A percentile compares a stretch with the other conserved stretches of the same genome.
Evolutionary conservation across 768 basidiomycete species (phyloP).

Genomic region (Phanerochaete sordida): DNA sequence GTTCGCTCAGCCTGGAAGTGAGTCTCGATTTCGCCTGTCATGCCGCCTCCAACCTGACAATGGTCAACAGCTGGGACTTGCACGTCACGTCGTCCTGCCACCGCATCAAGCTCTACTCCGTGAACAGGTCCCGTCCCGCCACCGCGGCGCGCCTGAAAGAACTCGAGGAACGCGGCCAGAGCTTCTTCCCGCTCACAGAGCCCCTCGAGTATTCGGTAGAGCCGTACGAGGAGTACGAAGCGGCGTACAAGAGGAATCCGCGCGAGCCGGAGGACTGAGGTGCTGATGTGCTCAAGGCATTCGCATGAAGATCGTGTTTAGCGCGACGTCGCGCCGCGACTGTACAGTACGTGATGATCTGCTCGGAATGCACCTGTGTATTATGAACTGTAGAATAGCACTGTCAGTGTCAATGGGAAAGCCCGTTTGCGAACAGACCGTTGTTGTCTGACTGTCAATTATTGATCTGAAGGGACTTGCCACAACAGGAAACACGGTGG

Average conservation of each 20-base stretch:
- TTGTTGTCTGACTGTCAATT: too few species aligned
- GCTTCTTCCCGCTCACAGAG: constrained; percentile 38
- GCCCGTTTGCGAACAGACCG: too few species aligned
- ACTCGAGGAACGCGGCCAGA: constrained; percentile 34
- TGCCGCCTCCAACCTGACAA: not conserved
- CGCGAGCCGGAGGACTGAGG: constrained; percentile 11
- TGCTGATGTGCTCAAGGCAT: not conserved
- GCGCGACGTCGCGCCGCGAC: too few species aligned
- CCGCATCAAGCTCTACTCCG: constrained; percentile 52
- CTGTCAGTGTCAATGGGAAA: too few species aligned
- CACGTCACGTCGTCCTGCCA: constrained; percentile 53
- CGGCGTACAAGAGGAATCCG: constrained; percentile 8
- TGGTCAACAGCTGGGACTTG: constrained; percentile 40
- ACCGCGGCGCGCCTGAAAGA: constrained; percentile 41
- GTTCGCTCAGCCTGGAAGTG: constrained; percentile 55
- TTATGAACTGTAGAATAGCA: too few species aligned
- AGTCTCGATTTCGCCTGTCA: constrained; percentile 15
- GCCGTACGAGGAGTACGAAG: constrained; percentile 11
- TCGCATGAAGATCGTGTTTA: too few species aligned
- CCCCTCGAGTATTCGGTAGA: constrained; percentile 33
- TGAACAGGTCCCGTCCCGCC: constrained; percentile 39
- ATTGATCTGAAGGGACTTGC: too few species aligned
- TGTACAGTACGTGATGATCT: too few species aligned
- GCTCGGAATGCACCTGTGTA: too few species aligned
- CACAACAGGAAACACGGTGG: too few species aligned